phyloP scores from a whole-genome alignment of 495 filamentous ascomycete genomes.

The Tetracladium setigerum region DNA sequence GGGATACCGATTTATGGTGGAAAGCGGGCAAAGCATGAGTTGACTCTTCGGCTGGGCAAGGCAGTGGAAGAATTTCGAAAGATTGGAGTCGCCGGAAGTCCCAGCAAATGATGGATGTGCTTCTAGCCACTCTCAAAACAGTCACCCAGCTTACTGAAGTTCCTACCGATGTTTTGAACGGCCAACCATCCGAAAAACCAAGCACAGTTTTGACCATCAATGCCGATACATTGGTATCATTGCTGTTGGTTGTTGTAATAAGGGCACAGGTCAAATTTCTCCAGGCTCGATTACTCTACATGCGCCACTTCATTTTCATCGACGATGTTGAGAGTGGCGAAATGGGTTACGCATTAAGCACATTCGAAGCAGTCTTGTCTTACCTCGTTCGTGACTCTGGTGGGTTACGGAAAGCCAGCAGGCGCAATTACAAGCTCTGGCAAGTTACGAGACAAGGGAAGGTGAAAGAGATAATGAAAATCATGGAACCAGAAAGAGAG shows the following conservation, averaged over 20 bases:
- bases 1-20: constrained; percentile 77
- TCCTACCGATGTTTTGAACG: constrained; percentile 21
- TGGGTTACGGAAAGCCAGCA: constrained; percentile 73
- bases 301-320: constrained; percentile 93
- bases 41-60: constrained; percentile 59
- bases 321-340: constrained; percentile 97
- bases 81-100: constrained; percentile 73
- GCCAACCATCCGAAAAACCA: constrained; percentile 51
- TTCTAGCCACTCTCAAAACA: constrained; percentile 80
- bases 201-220: constrained; percentile 71
- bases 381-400: constrained; percentile 82
- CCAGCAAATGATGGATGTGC: constrained; percentile 92
- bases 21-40: constrained; percentile 59
- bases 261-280: constrained; percentile 83
- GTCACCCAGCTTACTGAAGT: constrained; percentile 53
- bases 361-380: constrained; percentile 88
- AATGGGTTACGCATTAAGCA: constrained; percentile 94
- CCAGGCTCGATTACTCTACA: constrained; percentile 80
- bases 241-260: constrained; percentile 89
- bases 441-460: constrained; percentile 72
- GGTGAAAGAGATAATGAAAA: constrained; percentile 62
- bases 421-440: constrained; percentile 82
- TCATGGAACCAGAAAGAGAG: constrained; percentile 58
- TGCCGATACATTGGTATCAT: constrained; percentile 88
- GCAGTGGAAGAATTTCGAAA: constrained; percentile 88